Conservation (phyloP, 148 eudicot genomes). For the Rhododendron ovatum region DNA sequence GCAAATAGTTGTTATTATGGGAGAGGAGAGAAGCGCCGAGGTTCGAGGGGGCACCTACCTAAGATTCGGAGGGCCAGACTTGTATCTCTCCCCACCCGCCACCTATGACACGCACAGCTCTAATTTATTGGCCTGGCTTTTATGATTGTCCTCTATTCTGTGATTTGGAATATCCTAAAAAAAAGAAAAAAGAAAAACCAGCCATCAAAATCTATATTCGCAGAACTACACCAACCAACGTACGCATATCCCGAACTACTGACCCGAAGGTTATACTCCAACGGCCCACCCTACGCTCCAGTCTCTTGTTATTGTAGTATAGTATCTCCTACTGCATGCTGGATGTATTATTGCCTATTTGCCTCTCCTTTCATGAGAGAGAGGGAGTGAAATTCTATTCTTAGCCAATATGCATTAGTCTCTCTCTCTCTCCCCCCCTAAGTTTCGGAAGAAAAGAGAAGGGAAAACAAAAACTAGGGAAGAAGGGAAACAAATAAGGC, state of each 20-base stretch:
- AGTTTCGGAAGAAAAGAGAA: not conserved
- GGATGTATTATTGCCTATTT: not conserved
- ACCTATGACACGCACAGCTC: not conserved
- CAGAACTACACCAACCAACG: not conserved
- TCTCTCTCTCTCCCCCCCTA: constrained; percentile 6
- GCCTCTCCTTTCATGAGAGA: not conserved
- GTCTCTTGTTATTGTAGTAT: not conserved
- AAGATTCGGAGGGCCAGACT: not conserved
- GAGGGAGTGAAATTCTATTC: not conserved
- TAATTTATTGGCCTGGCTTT: not conserved
- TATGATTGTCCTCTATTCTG: not conserved
- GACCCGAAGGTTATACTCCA: not conserved
- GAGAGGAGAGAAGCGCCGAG: not conserved
- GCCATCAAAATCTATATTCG: not conserved
- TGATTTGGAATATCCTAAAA: not conserved
- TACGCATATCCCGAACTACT: not conserved
- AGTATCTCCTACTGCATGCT: not conserved
- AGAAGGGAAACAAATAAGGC: not conserved
- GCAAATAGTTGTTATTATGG: not conserved
- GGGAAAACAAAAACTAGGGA: not conserved
- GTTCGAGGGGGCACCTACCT: not conserved
- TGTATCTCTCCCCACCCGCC: not conserved
- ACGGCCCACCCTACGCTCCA: not conserved
- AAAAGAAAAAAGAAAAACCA: not conserved
- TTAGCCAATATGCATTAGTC: not conserved